These are phyloP conservation scores for Candida sanyaensis DNA, from an alignment of 1,139 yeast species.

Conservation along the genomic window DNA sequence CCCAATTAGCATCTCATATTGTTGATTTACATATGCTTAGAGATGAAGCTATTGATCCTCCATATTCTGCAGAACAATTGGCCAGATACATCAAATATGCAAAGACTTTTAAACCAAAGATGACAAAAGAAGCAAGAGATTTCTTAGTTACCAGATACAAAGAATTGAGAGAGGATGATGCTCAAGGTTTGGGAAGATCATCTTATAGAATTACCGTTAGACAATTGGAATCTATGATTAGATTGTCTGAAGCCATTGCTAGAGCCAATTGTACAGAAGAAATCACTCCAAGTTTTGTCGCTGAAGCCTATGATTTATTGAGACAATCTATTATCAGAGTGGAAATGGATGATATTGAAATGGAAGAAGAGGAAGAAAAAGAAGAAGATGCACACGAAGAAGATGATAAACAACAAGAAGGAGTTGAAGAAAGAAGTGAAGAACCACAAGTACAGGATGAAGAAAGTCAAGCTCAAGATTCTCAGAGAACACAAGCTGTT, in stretches of 20 bases:
- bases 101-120: conserved; percentile 85
- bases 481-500: conserved; percentile 19
- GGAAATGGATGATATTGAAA: conserved; percentile 89
- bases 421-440: conserved; percentile 17
- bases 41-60: conserved; percentile 90
- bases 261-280: conserved; percentile 94
- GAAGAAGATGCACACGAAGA: conserved; percentile 23
- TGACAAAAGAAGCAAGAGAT: conserved; percentile 81
- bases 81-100: conserved; percentile 91
- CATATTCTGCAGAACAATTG: conserved; percentile 85
- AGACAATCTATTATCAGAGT: conserved; percentile 93
- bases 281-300: conserved; percentile 83
- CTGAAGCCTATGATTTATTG: conserved; percentile 89
- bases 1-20: conserved; percentile 88
- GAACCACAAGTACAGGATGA: conserved; percentile 7
- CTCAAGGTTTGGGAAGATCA: conserved; percentile 84
- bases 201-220: conserved; percentile 96
- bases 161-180: conserved; percentile 87
- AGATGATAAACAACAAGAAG: conserved; percentile 19
- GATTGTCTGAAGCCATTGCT: conserved; percentile 95
- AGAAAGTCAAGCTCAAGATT: conserved; percentile 9
- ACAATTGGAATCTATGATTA: conserved; percentile 91
- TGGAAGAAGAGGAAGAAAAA: conserved; percentile 66
- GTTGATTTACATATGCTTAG: conserved; percentile 90
- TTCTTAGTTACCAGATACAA: conserved; percentile 79